Base-by-base conservation (phyloP, 805 yeast species). In the Cyberlindnera petersonii region DNA sequence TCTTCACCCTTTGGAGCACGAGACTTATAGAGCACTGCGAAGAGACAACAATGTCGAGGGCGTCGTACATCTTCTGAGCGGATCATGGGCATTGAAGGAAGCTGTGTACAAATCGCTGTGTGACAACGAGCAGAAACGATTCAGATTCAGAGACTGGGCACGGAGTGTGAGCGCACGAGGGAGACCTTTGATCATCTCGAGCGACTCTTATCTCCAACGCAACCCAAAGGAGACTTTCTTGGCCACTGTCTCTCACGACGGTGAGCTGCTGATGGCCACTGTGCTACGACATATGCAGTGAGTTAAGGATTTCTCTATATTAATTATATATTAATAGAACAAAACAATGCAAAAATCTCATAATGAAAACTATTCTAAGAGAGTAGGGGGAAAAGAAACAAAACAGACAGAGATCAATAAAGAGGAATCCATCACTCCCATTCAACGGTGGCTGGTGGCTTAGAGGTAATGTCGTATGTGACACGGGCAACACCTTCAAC, bases 371-470 rank as follows among this genome's bases (percentile, higher is more conserved):
- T 26, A 31, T 17, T 31, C 20, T 29, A 29, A 24, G 20, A 19
- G 21, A 21, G 26, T 21, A 31, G 18, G 19, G 26, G 22, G 17
- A 9, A n/a, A 8, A 15, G 6, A 6, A 26, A 24, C 15, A 17
- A 20, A 11, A 26, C 24, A 24, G 15, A 9, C 11, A 24, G 19
- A 19, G 27, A 19, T 24, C 10, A 11, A 13, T 9, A 10, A 6
- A 21, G 13, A 11, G 26, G 33, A 26, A n/a, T n/a, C n/a, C n/a
- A n/a, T 42, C 82, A 91, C 71, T 93, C 98, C 98, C 98, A 93
- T 67, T 93, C 99, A 53, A 93, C 98, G 45, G 99, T 93, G 45
- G 99, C 98, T 47, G 99, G 99, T 42, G 99, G 99, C 72, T 93
- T 93, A 45, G 97, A 88, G 45, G 98, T 93, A 64, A 93, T 89